Evolutionary conservation across 176 grass and related monocot genomes (phyloP).

Genomic region (Rhynchospora pubera): DNA sequence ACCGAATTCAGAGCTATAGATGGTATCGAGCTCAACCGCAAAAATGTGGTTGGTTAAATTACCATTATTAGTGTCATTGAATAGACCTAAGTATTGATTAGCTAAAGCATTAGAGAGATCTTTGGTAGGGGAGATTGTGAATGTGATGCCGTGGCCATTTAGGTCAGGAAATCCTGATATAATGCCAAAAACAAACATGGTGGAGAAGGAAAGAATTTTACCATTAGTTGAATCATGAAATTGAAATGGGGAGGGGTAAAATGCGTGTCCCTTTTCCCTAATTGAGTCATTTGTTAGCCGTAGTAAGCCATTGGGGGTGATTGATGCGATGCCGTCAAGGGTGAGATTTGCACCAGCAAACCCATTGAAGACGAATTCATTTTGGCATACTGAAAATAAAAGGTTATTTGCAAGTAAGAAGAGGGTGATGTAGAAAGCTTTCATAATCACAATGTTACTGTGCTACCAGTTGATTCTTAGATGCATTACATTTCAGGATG

Average conservation of each 20-base stretch:
- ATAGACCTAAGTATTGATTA: conserved; percentile 34
- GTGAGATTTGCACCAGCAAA: conserved; percentile 22
- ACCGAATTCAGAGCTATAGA: conserved; percentile 22
- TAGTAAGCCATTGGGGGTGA: conserved; percentile 16
- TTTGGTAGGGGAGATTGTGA: neutral
- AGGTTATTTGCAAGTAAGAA: neutral
- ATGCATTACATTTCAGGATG: neutral
- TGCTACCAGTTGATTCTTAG: neutral
- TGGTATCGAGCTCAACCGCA: conserved; percentile 54
- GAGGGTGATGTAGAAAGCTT: neutral
- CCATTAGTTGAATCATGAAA: conserved; percentile 8
- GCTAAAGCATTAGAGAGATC: conserved; percentile 21
- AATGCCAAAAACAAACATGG: conserved; percentile 29
- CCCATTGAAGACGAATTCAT: conserved; percentile 26
- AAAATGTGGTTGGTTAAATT: conserved; percentile 22
- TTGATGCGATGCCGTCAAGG: conserved; percentile 13
- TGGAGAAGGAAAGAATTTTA: conserved; percentile 31
- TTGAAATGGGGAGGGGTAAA: conserved; percentile 14
- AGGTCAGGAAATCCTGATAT: neutral
- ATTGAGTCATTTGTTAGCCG: conserved; percentile 16
- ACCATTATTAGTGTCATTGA: conserved; percentile 24
- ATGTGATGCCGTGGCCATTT: conserved; percentile 19
- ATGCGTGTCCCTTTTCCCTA: conserved; percentile 16
- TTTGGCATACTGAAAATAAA: neutral
- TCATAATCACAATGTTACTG: neutral